phyloP scores from a whole-genome alignment of 768 basidiomycete species.

The Hygrophoropsis aurantiaca region DNA sequence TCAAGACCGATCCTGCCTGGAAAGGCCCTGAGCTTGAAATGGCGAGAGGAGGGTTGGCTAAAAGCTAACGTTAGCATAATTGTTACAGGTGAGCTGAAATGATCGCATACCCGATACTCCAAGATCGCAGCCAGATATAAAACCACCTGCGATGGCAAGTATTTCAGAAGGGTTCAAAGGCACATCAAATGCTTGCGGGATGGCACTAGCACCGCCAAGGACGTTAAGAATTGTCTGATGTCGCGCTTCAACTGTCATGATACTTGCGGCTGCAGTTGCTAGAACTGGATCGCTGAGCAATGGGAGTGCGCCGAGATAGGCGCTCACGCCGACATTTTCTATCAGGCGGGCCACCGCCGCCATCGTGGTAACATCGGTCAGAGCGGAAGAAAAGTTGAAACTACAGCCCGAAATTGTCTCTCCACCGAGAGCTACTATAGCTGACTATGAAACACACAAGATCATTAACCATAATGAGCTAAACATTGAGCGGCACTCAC shows the following conservation, averaged over 20 bases:
- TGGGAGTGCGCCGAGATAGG: conserved; percentile 73
- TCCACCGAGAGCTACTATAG: conserved; percentile 54
- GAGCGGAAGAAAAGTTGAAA: conserved; percentile 65
- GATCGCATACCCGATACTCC: conserved; percentile 50
- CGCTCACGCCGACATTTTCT: conserved; percentile 73
- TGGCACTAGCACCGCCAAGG: conserved; percentile 52
- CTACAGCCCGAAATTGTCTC: conserved; percentile 54
- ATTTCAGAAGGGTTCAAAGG: conserved; percentile 69
- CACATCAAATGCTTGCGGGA: conserved; percentile 73
- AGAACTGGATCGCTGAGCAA: conserved; percentile 60
- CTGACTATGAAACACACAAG: conserved; percentile 29
- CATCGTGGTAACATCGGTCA: conserved; percentile 71
- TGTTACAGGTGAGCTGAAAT: neutral
- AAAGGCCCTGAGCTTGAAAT: conserved; percentile 65
- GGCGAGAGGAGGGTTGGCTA: conserved; percentile 59
- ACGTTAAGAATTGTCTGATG: conserved; percentile 80
- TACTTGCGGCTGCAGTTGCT: conserved; percentile 66
- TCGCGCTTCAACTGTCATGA: conserved; percentile 80
- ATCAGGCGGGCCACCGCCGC: conserved; percentile 69
- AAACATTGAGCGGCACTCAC: conserved; percentile 33
- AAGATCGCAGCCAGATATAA: conserved; percentile 69
- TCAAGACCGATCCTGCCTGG: conserved; percentile 56
- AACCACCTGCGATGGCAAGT: conserved; percentile 63
- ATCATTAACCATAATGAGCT: neutral
- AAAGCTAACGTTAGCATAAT: neutral